Evolutionary conservation across 2,329 filamentous ascomycete genomes (phyloP).

Genomic region (Ascochyta viciae-villosae): DNA sequence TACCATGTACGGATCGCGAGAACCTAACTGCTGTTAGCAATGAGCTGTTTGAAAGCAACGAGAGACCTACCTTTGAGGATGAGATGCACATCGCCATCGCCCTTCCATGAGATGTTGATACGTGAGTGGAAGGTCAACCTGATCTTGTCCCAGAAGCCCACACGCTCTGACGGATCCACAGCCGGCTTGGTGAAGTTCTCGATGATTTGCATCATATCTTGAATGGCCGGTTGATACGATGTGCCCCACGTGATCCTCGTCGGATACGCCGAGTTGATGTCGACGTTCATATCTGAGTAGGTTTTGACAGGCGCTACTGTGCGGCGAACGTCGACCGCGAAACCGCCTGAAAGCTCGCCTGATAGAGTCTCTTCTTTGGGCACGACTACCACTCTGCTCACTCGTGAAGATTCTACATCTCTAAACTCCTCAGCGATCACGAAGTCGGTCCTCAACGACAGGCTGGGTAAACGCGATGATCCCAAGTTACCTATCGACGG

Average conservation of each 20-base stretch:
- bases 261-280: slow-evolving; percentile 91
- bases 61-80: slow-evolving; percentile 75
- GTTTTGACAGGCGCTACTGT: slow-evolving; percentile 96
- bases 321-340: slow-evolving; percentile 83
- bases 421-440: slow-evolving; percentile 94
- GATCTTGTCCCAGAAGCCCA: slow-evolving; percentile 99
- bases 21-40: slow-evolving; percentile 53
- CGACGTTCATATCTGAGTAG: slow-evolving; percentile 88
- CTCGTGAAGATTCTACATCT: slow-evolving; percentile 78
- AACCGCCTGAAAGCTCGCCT: slow-evolving; percentile 70
- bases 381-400: slow-evolving; percentile 83
- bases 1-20: slow-evolving; percentile 90
- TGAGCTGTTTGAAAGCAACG: neutral
- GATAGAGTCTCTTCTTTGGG: slow-evolving; percentile 66
- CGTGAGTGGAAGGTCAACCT: slow-evolving; percentile 92
- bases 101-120: slow-evolving; percentile 88
- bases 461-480: slow-evolving; percentile 77
- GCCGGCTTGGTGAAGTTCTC: slow-evolving; percentile 97
- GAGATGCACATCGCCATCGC: slow-evolving; percentile 93
- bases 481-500: slow-evolving; percentile 82
- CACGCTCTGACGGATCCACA: slow-evolving; percentile 88
- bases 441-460: slow-evolving; percentile 88
- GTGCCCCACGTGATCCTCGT: slow-evolving; percentile 97
- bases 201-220: slow-evolving; percentile 99
- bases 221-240: slow-evolving; percentile 95